Evolutionary conservation across 169 alveolate genomes (phyloP).

Genomic region (Eimeria zaria): DNA sequence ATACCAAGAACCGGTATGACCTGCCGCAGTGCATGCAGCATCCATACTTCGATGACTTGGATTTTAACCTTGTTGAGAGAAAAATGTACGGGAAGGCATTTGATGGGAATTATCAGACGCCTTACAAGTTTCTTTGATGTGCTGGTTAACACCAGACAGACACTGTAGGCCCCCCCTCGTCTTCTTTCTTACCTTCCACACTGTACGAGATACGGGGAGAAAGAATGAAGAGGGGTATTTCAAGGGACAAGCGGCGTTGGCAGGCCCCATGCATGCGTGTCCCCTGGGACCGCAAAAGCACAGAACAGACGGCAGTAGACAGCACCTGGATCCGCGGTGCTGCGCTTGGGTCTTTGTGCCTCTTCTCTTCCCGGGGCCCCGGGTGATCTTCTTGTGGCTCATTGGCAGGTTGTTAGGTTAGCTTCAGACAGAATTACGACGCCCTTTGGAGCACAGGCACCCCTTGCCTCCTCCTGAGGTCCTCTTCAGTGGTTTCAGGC

Average conservation of each 20-base stretch:
- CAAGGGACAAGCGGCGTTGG: conserved; percentile 28
- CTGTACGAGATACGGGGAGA: neutral
- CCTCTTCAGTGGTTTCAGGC: conserved; percentile 33
- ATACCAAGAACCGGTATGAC: conserved; percentile 45
- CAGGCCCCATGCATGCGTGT: conserved; percentile 3
- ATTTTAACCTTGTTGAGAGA: conserved; percentile 42
- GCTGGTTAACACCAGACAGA: conserved; percentile 4
- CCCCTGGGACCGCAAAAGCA: conserved; percentile 8
- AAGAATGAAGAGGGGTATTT: conserved; percentile 25
- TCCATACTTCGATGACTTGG: conserved; percentile 55
- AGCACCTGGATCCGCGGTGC: neutral
- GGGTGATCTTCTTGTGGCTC: conserved; percentile 27
- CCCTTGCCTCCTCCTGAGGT: neutral
- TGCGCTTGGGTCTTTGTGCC: conserved; percentile 42
- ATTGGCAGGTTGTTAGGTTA: conserved; percentile 29
- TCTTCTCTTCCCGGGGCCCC: conserved; percentile 37
- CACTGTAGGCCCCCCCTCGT: conserved; percentile 19
- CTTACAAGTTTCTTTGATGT: conserved; percentile 61
- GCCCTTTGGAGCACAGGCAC: neutral
- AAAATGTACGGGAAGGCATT: conserved; percentile 50
- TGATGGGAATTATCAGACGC: conserved; percentile 58
- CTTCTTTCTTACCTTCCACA: conserved; percentile 8
- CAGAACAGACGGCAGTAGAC: conserved; percentile 24
- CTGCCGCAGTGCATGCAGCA: conserved; percentile 51
- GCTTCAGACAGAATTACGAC: conserved; percentile 13